Evolutionary conservation across 257 asterid species (phyloP), one percentile per base, ranked within the genome.

Genomic region (Scutellaria baicalensis): DNA sequence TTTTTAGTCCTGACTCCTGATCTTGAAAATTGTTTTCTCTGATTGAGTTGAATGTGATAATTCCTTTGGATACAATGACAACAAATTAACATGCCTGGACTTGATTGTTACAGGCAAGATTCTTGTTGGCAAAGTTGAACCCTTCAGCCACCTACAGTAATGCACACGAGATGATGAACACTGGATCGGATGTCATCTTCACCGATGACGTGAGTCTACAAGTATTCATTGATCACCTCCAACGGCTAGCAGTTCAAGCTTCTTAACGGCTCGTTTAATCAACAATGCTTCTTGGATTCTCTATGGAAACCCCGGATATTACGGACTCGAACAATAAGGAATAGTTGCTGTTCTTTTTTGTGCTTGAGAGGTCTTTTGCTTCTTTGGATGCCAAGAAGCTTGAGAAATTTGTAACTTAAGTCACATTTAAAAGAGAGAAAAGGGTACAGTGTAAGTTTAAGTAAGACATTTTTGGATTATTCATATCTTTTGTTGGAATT

Each of bases 161-260:
- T 72, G 93, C 95, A 43, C 81, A 84, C 13, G 96, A 91, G 72
- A 86, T 85, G 84, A 89, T 94, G 97, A 85, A 88, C 57, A 81
- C 92, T 31, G 99, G 97, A 6, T 79, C 96, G 0, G 99, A 93
- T 51, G 88, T 93, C 50, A 93, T 93, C 72, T 89, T 91, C 81
- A 93, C 99, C 0, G 99, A 93, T 78, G 99, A 93, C 58, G 97
- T 89, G 77, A 89, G 96, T 69, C 91, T 93, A 60, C 93, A 89
- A 78, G 96, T 91, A 23, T 93, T 93, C 75, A 77, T 86, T 5
- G 99, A 93, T 79, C 99, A 93, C 81, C 97, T 93, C 70, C 97
- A 91, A 80, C 83, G 95, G 82, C 78, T 93, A 72, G 99, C 97
- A 35, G 97, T 91, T 50, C 97, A 93, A 79, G 92, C 93, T 60